phyloP scores from a whole-genome alignment of 805 yeast species.

The Barnettozyma populi region DNA sequence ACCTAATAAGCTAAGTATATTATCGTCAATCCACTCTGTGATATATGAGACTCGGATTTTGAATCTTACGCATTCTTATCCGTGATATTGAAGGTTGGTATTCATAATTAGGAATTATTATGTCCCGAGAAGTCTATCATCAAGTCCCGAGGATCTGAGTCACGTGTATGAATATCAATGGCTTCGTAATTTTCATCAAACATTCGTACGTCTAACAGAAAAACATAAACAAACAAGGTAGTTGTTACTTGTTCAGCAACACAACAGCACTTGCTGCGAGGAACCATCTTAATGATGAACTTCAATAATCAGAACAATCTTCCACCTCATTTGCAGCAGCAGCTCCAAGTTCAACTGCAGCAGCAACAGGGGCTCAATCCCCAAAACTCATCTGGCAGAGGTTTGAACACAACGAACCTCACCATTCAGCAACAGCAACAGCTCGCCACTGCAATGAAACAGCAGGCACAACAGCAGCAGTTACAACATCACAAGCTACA shows the following conservation, averaged over 20 bases:
- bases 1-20: no score
- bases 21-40: no score
- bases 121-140: no score
- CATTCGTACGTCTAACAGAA: no score
- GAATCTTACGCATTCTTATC: no score
- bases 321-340: conserved; percentile 21
- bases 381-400: conserved; percentile 20
- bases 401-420: conserved; percentile 18
- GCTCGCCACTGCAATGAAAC: background rate
- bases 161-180: no score
- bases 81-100: no score
- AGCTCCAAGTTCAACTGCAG: conserved; percentile 17
- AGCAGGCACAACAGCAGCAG: conserved; percentile 12
- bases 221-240: background rate
- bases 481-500: conserved; percentile 33
- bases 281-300: conserved; percentile 2
- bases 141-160: no score
- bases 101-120: no score
- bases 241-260: background rate
- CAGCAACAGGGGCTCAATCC: conserved; percentile 13
- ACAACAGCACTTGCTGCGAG: background rate
- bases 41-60: no score
- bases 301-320: conserved; percentile 11
- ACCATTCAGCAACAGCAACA: conserved; percentile 17
- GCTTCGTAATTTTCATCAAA: background rate